A percentile compares a stretch with the other conserved stretches of the same genome.
These are phyloP conservation scores for Amanita pallidorosea DNA, from an alignment of 768 basidiomycete genomes.

Conservation along the genomic window DNA sequence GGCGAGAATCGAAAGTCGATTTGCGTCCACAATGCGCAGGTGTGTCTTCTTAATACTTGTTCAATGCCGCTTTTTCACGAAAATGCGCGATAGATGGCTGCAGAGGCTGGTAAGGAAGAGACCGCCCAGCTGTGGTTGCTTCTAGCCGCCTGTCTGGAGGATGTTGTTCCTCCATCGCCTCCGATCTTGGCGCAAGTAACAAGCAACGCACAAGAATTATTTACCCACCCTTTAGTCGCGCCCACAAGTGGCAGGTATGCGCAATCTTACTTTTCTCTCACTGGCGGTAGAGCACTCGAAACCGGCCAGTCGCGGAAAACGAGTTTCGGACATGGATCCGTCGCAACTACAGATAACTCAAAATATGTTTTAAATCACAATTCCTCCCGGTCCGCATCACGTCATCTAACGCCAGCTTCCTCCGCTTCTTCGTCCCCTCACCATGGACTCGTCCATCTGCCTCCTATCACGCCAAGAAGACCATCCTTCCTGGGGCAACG, in stretches of 20 bases:
- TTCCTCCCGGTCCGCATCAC: constrained; percentile 28
- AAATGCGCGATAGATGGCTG: constrained; percentile 34
- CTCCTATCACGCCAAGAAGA: constrained; percentile 31
- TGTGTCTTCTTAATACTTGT: constrained; percentile 9
- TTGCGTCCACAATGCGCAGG: constrained; percentile 54
- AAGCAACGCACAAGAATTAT: not conserved
- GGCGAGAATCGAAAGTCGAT: constrained; percentile 32
- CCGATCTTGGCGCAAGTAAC: constrained; percentile 13
- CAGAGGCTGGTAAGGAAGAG: constrained; percentile 41
- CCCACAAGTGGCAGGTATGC: not conserved
- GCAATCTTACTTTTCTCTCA: not conserved
- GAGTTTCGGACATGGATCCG: constrained; percentile 15
- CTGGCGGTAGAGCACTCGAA: constrained; percentile 1
- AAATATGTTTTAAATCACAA: constrained; percentile 7
- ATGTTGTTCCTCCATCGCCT: constrained; percentile 31
- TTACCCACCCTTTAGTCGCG: not conserved
- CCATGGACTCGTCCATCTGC: constrained; percentile 29
- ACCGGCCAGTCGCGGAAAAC: constrained; percentile 10
- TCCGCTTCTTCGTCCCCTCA: constrained; percentile 51
- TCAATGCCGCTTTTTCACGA: not conserved
- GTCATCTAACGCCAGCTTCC: constrained; percentile 44
- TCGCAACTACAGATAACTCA: constrained; percentile 7
- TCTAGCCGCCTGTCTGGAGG: constrained; percentile 43
- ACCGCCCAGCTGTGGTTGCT: constrained; percentile 63
- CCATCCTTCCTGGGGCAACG: constrained; percentile 28